These are phyloP conservation scores for Citrus inodora DNA, from an alignment of 345 rosid species.

Conservation along the genomic window DNA sequence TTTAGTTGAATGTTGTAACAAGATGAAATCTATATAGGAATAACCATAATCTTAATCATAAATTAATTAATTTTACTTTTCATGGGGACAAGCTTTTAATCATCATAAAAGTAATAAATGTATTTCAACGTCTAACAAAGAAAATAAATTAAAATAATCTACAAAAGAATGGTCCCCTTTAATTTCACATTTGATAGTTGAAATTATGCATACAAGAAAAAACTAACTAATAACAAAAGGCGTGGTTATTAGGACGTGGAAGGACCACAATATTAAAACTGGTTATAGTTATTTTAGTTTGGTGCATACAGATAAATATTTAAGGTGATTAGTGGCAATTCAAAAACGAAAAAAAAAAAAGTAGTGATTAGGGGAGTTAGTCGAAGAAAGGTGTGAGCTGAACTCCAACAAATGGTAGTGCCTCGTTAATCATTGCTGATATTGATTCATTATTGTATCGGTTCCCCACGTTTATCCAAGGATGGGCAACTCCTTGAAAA, in stretches of 20 bases:
- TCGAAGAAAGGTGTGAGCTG: constrained; percentile 19
- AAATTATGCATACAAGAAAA: neutral
- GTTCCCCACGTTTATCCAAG: constrained; percentile 49
- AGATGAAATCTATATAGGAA: neutral
- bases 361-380: constrained; percentile 3
- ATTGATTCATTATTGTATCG: constrained; percentile 38
- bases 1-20: neutral
- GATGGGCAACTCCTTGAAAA: constrained; percentile 18
- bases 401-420: constrained; percentile 32
- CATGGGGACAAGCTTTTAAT: neutral
- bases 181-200: neutral
- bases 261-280: neutral
- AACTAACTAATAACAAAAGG: neutral
- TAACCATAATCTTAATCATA: neutral
- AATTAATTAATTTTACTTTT: neutral
- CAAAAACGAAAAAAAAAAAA: no score
- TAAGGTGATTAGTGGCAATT: neutral
- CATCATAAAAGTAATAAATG: neutral
- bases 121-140: neutral
- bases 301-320: neutral
- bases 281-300: neutral
- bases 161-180: neutral
- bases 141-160: neutral
- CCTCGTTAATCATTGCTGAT: constrained; percentile 35
- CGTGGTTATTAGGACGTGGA: neutral